Percentiles rank a stretch among this genome's conserved stretches.
These are phyloP conservation scores for Xylariales sp. DNA, from an alignment of 2,329 filamentous ascomycete species.

Conservation along the genomic window DNA sequence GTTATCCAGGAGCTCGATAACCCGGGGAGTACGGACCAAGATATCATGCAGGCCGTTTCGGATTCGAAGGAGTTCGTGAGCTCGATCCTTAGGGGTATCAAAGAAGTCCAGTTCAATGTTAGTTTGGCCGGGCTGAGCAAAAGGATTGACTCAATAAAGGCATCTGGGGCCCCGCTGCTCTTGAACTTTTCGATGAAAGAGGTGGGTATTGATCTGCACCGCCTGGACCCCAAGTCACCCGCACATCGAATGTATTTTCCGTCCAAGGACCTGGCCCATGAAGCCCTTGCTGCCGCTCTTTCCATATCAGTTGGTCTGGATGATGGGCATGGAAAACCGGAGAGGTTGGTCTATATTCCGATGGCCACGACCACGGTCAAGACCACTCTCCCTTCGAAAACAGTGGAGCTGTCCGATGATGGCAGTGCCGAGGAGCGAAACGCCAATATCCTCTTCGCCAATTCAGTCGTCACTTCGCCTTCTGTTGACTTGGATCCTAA, in stretches of 20 bases:
- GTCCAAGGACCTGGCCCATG: constrained; percentile 86
- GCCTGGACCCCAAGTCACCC: constrained; percentile 86
- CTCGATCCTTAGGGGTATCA: constrained; percentile 86
- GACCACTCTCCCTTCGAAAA: constrained; percentile 92
- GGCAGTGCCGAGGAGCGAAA: constrained; percentile 79
- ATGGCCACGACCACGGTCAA: constrained; percentile 96
- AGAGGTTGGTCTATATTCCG: constrained; percentile 86
- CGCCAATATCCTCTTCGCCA: constrained; percentile 93
- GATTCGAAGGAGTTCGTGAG: constrained; percentile 91
- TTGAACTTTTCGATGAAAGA: constrained; percentile 95
- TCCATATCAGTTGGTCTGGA: constrained; percentile 90
- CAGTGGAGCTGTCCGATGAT: constrained; percentile 71
- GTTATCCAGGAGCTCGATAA: constrained; percentile 71
- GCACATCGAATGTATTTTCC: constrained; percentile 99
- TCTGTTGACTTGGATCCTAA: constrained; percentile 90
- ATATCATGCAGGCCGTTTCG: constrained; percentile 76
- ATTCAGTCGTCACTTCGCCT: constrained; percentile 92
- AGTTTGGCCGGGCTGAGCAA: constrained; percentile 87
- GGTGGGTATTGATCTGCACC: constrained; percentile 86
- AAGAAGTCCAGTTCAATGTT: constrained; percentile 93
- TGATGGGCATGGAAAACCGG: constrained; percentile 79
- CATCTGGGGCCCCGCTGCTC: constrained; percentile 66
- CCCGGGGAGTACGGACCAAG: constrained; percentile 61
- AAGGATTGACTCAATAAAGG: constrained; percentile 64
- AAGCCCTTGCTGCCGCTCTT: constrained; percentile 85